Evolutionary conservation across 371 early-diverging fungal species (phyloP).

Genomic region (Blakeslea trispora): DNA sequence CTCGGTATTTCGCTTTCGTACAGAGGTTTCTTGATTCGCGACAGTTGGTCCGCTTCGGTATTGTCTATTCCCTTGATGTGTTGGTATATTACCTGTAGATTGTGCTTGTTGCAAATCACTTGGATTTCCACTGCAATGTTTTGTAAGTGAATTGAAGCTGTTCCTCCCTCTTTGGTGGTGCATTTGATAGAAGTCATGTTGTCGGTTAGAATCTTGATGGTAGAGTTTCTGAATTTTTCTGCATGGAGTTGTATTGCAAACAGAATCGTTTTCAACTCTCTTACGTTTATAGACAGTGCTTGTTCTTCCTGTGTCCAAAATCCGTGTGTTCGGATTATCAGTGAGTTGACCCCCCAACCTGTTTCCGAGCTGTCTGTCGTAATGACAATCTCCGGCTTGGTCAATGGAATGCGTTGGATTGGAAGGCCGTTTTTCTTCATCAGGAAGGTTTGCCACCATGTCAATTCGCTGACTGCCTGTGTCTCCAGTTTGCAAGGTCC

Average conservation of each 20-base stretch:
- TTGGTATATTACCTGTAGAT: slow-evolving; percentile 16
- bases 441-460: too few species aligned
- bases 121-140: neutral
- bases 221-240: slow-evolving; percentile 7
- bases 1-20: slow-evolving; percentile 19
- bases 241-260: neutral
- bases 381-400: too few species aligned
- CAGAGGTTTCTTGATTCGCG: slow-evolving; percentile 11
- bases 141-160: neutral
- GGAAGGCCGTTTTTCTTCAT: too few species aligned
- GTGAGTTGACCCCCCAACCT: neutral
- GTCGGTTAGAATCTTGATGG: slow-evolving; percentile 16
- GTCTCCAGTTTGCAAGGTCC: too few species aligned
- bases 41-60: slow-evolving; percentile 12
- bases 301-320: too few species aligned
- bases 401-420: too few species aligned
- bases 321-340: too few species aligned
- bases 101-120: neutral
- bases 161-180: neutral
- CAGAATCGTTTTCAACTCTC: too few species aligned
- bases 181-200: slow-evolving; percentile 22
- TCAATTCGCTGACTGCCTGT: too few species aligned
- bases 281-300: too few species aligned
- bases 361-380: too few species aligned
- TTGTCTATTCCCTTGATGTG: slow-evolving; percentile 20